Percentiles rank a stretch among this genome's conserved stretches.
Conservation (phyloP, 768 basidiomycete genomes). For the Phylloporus rhodoxanthus region DNA sequence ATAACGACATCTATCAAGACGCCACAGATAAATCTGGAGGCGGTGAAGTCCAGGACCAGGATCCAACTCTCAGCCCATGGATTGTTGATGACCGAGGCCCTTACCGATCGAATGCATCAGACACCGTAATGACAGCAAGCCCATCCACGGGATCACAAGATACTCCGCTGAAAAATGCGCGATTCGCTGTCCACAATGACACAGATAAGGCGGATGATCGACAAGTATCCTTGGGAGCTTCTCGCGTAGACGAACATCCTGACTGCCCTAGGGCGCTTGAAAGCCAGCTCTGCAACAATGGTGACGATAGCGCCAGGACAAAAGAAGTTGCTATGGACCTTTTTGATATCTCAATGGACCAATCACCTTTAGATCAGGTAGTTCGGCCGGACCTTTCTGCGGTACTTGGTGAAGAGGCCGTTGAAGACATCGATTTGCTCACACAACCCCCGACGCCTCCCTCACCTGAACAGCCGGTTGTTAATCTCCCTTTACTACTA, state of each 20-base stretch:
- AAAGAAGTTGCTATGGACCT: not conserved
- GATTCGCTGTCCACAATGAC: not conserved
- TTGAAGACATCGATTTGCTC: not conserved
- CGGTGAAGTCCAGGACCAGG: not conserved
- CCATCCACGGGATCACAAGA: not conserved
- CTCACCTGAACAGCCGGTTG: not conserved
- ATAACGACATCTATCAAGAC: not conserved
- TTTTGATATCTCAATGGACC: not conserved
- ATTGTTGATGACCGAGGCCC: not conserved
- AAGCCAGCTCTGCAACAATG: not conserved
- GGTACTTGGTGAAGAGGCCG: not conserved
- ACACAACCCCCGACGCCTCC: not conserved
- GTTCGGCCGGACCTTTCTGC: not conserved
- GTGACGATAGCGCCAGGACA: no score
- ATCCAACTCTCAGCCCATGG: not conserved
- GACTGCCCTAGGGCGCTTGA: not conserved
- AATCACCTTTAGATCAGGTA: not conserved
- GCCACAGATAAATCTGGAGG: not conserved
- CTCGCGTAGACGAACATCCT: not conserved
- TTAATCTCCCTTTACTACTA: slow-evolving; percentile 15
- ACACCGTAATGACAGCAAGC: not conserved
- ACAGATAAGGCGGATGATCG: not conserved
- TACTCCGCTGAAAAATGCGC: not conserved
- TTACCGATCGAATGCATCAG: not conserved
- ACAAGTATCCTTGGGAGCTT: not conserved